These are phyloP conservation scores for Botryotinia convoluta DNA, from an alignment of 2,329 filamentous ascomycete species.

Conservation along the genomic window DNA sequence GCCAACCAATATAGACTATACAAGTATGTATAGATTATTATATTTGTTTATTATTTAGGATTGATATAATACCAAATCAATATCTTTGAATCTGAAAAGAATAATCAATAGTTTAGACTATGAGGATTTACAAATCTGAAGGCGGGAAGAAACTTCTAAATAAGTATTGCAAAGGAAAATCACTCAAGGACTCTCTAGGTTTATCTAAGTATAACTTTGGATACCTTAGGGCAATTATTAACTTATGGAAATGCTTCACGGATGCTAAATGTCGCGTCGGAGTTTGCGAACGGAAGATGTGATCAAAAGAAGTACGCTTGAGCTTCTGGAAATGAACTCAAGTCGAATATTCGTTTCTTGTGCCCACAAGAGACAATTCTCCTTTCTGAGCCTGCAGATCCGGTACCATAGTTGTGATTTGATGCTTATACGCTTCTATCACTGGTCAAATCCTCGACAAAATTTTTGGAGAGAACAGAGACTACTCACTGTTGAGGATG, in stretches of 20 bases:
- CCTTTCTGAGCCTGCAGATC: background rate
- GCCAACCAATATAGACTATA: background rate
- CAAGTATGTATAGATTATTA: background rate
- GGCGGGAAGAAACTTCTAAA: background rate
- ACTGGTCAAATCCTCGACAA: background rate
- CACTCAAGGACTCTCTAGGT: background rate
- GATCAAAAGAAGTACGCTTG: background rate
- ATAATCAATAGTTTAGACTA: background rate
- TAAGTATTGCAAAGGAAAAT: background rate
- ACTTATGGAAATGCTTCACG: background rate
- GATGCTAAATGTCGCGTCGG: background rate
- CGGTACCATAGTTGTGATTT: background rate
- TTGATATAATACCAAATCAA: background rate
- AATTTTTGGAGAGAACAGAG: background rate
- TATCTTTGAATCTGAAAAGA: background rate
- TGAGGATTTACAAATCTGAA: background rate
- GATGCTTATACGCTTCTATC: constrained; percentile 15
- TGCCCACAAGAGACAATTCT: background rate
- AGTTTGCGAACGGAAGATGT: background rate
- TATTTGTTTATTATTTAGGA: background rate
- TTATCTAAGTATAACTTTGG: background rate
- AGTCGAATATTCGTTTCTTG: background rate
- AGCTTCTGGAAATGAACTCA: background rate
- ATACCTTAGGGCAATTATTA: background rate
- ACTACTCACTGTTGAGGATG: constrained; percentile 19